These are phyloP conservation scores for Zygotorulaspora danielsina DNA, from an alignment of 805 yeast species.

Conservation along the genomic window DNA sequence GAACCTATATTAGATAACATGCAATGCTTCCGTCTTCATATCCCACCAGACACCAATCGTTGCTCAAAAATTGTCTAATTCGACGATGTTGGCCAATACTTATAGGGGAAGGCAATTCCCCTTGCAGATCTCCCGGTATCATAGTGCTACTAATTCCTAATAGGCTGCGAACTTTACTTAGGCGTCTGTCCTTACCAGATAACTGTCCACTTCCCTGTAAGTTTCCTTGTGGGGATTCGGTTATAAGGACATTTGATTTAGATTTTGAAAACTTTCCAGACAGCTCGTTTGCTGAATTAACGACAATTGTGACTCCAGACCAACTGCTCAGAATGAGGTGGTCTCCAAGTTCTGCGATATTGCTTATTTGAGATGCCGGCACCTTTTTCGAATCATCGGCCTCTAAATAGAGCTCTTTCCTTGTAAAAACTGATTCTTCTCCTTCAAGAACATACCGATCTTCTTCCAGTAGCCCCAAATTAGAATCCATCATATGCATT, in stretches of 20 bases:
- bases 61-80: conserved; percentile 9
- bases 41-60: conserved; percentile 32
- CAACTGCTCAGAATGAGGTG: conserved; percentile 19
- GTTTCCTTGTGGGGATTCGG: conserved; percentile 28
- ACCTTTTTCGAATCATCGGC: conserved; percentile 1
- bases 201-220: conserved; percentile 10
- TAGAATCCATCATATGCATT: conserved; percentile 6
- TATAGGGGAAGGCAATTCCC: not conserved
- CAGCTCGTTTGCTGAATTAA: conserved; percentile 4
- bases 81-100: conserved; percentile 21
- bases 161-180: conserved; percentile 7
- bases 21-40: conserved; percentile 33
- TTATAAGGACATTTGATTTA: conserved; percentile 23
- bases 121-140: not conserved
- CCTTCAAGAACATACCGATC: not conserved
- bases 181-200: conserved; percentile 5
- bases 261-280: conserved; percentile 14
- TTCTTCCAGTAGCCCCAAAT: not conserved
- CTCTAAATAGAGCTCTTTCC: not conserved
- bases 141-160: not conserved
- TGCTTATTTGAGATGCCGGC: conserved; percentile 17
- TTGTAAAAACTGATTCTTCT: not conserved
- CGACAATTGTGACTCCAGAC: conserved; percentile 23
- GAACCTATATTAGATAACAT: conserved; percentile 14
- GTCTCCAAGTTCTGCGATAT: conserved; percentile 11